phyloP scores from a whole-genome alignment of 2,329 filamentous ascomycete species.

The Aureobasidium subglaciale region DNA sequence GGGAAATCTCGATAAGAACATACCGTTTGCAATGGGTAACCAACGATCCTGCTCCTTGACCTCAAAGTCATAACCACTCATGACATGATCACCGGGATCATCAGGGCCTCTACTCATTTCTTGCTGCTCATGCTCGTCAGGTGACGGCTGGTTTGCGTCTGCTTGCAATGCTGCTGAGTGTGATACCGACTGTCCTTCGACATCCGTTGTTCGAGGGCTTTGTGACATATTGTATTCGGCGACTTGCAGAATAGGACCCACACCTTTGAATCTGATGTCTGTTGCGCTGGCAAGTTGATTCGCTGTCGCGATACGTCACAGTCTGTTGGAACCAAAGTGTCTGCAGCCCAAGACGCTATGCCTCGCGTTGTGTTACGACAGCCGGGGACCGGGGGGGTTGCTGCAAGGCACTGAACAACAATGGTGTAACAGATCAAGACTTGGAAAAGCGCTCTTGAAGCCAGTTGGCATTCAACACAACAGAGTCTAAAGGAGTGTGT shows the following conservation, averaged over 20 bases:
- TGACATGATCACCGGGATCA: slow-evolving; percentile 43
- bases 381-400: slow-evolving; percentile 1
- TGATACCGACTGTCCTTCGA: slow-evolving; percentile 56
- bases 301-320: slow-evolving; percentile 27
- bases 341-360: slow-evolving; percentile 15
- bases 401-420: slow-evolving; percentile 16
- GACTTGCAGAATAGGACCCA: slow-evolving; percentile 30
- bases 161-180: slow-evolving; percentile 9
- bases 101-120: slow-evolving; percentile 20
- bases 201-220: slow-evolving; percentile 75
- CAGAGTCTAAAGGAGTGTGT: background rate
- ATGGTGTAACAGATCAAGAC: background rate
- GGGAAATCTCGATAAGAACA: slow-evolving; percentile 44
- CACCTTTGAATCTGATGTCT: slow-evolving; percentile 8
- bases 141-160: slow-evolving; percentile 16
- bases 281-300: slow-evolving; percentile 28
- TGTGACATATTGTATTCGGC: slow-evolving; percentile 90
- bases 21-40: slow-evolving; percentile 99
- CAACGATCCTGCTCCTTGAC: slow-evolving; percentile 99
- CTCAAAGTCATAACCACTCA: slow-evolving; percentile 85
- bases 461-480: background rate
- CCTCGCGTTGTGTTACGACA: slow-evolving; percentile 15
- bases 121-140: slow-evolving; percentile 75
- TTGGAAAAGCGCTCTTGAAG: background rate
- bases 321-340: slow-evolving; percentile 14